Conservation (phyloP, 176 grass and related monocot genomes). For the Raddia distichophylla region DNA sequence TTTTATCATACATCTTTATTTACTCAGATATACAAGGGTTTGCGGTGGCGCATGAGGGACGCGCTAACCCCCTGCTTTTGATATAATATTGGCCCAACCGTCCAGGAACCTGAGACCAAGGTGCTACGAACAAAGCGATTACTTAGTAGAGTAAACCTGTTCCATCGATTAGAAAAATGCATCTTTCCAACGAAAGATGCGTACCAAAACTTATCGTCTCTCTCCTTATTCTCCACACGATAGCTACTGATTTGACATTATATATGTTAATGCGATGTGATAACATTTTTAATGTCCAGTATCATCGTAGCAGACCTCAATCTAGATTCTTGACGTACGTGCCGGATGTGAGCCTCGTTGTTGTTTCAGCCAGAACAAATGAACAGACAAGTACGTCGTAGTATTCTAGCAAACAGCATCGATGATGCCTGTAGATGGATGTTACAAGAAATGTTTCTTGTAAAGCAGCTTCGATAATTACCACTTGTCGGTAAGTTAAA, state of each 20-base stretch:
- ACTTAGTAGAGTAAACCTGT: no score
- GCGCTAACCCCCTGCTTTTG: no score
- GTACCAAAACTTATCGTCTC: no score
- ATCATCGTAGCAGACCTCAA: not conserved
- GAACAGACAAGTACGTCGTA: not conserved
- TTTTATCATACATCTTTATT: no score
- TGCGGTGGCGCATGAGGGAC: no score
- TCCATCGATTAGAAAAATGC: no score
- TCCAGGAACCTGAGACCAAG: no score
- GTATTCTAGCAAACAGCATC: not conserved
- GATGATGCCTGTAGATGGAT: not conserved
- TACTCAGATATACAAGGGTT: no score
- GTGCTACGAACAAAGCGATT: no score
- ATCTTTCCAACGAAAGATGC: no score
- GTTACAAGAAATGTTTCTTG: not conserved
- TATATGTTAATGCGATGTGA: not conserved
- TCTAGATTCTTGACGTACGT: not conserved
- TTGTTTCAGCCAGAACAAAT: constrained; percentile 2
- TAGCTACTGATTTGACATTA: not conserved
- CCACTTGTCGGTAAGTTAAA: not conserved
- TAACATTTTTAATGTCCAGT: not conserved
- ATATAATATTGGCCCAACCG: no score
- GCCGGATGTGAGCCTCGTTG: constrained; percentile 8
- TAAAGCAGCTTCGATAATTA: not conserved
- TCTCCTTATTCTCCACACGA: not conserved